Conservation (phyloP, 768 basidiomycete genomes). For the Phallus indusiatus region DNA sequence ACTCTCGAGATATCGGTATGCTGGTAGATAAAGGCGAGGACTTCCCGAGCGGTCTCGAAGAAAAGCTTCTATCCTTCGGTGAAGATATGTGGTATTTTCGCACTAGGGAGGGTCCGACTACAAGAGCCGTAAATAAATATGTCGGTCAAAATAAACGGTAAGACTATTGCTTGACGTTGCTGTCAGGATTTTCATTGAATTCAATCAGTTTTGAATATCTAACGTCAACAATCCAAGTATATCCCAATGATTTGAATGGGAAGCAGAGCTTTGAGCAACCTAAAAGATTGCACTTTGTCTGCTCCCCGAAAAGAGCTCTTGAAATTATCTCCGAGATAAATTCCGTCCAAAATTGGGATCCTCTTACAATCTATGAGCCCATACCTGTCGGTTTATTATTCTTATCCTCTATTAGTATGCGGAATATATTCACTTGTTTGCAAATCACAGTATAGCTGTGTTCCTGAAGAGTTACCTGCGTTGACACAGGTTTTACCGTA, state of each 20-base stretch:
- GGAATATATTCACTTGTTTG: background rate
- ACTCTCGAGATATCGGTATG: conserved; percentile 51
- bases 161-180: conserved; percentile 10
- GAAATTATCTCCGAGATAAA: conserved; percentile 57
- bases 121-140: conserved; percentile 67
- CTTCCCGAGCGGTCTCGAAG: conserved; percentile 53
- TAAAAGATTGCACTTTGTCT: conserved; percentile 68
- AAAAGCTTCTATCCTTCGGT: conserved; percentile 52
- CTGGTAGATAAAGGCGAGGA: conserved; percentile 75
- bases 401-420: background rate
- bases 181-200: conserved; percentile 6
- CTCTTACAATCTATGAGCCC: conserved; percentile 72
- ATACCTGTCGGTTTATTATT: conserved; percentile 52
- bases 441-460: conserved; percentile 53
- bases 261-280: conserved; percentile 42
- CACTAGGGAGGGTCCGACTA: conserved; percentile 49
- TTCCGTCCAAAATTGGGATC: conserved; percentile 46
- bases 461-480: conserved; percentile 69
- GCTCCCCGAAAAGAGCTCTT: conserved; percentile 65
- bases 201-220: conserved; percentile 63
- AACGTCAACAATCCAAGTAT: conserved; percentile 60
- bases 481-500: conserved; percentile 47
- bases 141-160: conserved; percentile 65
- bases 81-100: conserved; percentile 72
- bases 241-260: conserved; percentile 53